A percentile compares a stretch with the other conserved stretches of the same genome.
phyloP scores from a whole-genome alignment of 139 green algal genomes.

The Eudorina sp. region DNA sequence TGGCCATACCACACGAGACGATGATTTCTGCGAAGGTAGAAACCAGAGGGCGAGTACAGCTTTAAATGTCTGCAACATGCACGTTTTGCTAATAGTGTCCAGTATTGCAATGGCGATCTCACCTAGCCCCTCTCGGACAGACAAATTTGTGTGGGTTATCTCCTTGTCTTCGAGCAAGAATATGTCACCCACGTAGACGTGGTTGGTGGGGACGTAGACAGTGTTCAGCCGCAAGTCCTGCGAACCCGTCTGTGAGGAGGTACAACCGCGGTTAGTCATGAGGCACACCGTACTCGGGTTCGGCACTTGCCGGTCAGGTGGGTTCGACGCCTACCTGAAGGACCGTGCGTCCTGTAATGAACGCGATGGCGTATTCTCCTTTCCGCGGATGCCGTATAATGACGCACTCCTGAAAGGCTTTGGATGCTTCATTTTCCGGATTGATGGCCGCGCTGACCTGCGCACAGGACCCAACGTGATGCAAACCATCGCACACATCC shows the following conservation, averaged over 20 bases:
- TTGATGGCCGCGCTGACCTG: constrained; percentile 82
- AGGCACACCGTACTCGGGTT: too few species aligned
- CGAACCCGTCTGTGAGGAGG: not conserved
- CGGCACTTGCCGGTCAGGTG: too few species aligned
- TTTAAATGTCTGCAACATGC: too few species aligned
- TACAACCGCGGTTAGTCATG: too few species aligned
- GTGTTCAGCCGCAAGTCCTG: constrained; percentile 31
- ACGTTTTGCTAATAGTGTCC: too few species aligned
- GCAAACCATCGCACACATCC: too few species aligned
- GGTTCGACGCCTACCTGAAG: constrained; percentile 75
- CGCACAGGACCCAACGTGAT: not conserved
- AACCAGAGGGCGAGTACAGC: not conserved
- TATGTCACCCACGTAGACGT: constrained; percentile 92
- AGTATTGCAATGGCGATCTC: too few species aligned
- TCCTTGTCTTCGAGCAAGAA: constrained; percentile 89
- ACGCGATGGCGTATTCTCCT: constrained; percentile 93
- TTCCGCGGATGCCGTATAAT: constrained; percentile 89
- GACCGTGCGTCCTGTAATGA: constrained; percentile 91
- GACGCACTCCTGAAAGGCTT: constrained; percentile 93
- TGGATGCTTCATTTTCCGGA: constrained; percentile 80
- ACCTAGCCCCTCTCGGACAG: constrained; percentile 90
- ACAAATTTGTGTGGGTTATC: constrained; percentile 91
- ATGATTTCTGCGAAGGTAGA: constrained; percentile 23
- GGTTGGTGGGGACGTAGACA: constrained; percentile 96
- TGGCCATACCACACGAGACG: constrained; percentile 47